phyloP scores from a whole-genome alignment of 1,284 basidiomycete species.

The Tilletia horrida region DNA sequence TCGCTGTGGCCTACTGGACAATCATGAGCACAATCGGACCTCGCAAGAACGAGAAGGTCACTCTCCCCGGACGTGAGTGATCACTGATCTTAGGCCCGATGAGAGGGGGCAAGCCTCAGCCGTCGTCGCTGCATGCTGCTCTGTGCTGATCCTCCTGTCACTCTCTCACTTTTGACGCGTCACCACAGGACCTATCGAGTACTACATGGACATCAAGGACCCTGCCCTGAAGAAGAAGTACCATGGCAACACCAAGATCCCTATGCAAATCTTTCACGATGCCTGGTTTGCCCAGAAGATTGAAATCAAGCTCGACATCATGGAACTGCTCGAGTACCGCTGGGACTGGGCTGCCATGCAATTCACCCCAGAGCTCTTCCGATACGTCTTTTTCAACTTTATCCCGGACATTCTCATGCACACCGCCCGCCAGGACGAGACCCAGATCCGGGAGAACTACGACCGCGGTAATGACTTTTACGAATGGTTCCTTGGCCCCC shows the following conservation, averaged over 20 bases:
- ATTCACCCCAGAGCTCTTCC: constrained; percentile 78
- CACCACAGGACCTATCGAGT: constrained; percentile 62
- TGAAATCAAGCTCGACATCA: constrained; percentile 90
- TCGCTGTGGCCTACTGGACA: constrained; percentile 84
- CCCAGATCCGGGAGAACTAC: constrained; percentile 94
- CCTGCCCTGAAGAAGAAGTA: constrained; percentile 73
- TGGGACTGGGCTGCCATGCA: constrained; percentile 93
- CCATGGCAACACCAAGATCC: constrained; percentile 77
- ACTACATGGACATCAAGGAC: constrained; percentile 90
- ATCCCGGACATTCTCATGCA: constrained; percentile 91
- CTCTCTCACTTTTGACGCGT: constrained; percentile 14
- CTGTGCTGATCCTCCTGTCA: too few relatives aligned
- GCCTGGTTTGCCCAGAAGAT: constrained; percentile 95
- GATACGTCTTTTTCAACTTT: constrained; percentile 84
- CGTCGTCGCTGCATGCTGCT: too few relatives aligned
- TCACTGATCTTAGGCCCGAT: too few relatives aligned
- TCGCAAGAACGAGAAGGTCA: constrained; percentile 80
- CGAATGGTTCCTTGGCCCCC: constrained; percentile 87
- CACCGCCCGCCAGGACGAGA: constrained; percentile 83
- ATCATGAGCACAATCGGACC: constrained; percentile 76
- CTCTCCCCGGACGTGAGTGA: constrained; percentile 65
- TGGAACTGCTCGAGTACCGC: constrained; percentile 87
- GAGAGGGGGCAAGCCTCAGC: too few relatives aligned
- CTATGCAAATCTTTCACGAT: constrained; percentile 96
- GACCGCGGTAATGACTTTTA: constrained; percentile 97